A percentile compares a stretch with the other conserved stretches of the same genome.
phyloP scores from a whole-genome alignment of 116 monocot species.

The Zostera marina region DNA sequence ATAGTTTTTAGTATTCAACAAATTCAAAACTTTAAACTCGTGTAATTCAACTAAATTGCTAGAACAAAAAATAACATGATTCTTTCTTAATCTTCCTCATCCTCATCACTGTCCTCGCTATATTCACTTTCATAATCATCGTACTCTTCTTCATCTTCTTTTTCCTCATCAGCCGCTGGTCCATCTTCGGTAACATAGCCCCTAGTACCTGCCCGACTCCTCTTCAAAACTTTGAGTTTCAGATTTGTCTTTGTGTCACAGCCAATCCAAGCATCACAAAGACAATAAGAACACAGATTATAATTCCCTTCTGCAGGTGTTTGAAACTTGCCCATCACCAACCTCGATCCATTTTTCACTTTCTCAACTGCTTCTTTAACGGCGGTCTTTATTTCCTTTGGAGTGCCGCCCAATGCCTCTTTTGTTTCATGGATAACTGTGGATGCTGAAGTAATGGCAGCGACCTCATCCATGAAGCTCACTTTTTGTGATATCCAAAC shows the following conservation, averaged over 20 bases:
- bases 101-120: conserved; percentile 26
- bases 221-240: conserved; percentile 51
- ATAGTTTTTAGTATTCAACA: too few relatives aligned
- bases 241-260: conserved; percentile 48
- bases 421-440: conserved; percentile 52
- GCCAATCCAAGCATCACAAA: conserved; percentile 80
- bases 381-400: conserved; percentile 39
- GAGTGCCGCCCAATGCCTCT: conserved; percentile 41
- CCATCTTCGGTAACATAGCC: conserved; percentile 30
- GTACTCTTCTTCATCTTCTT: conserved; percentile 53
- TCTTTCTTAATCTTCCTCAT: too few relatives aligned
- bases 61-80: too few relatives aligned
- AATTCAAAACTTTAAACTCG: too few relatives aligned
- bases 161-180: conserved; percentile 34
- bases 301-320: conserved; percentile 63
- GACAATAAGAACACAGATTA: conserved; percentile 36
- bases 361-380: conserved; percentile 50
- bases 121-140: conserved; percentile 83
- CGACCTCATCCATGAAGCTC: conserved; percentile 64
- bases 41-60: too few relatives aligned
- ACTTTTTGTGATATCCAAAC: conserved; percentile 94
- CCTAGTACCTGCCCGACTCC: conserved; percentile 51
- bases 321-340: conserved; percentile 81
- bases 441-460: conserved; percentile 45
- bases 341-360: conserved; percentile 53